Evolutionary conservation across 2,329 filamentous ascomycete genomes (phyloP).

Genomic region (Paecilomyces sp.): DNA sequence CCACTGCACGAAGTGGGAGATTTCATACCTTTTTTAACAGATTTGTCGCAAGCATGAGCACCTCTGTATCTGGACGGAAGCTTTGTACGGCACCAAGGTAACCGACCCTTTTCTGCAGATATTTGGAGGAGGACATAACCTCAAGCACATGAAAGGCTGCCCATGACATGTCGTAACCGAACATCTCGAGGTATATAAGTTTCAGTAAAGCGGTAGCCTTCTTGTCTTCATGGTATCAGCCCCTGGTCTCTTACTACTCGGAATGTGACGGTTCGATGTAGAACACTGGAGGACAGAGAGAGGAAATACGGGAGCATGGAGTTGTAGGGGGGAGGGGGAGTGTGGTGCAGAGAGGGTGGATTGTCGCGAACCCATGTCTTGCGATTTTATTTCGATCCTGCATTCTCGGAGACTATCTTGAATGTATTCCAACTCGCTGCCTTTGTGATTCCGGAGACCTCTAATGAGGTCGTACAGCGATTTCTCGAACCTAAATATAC

Average conservation of each 20-base stretch:
- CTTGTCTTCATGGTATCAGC: conserved; percentile 54
- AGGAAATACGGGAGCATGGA: not conserved
- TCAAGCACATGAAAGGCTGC: conserved; percentile 96
- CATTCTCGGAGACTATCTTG: conserved; percentile 92
- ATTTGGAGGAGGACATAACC: conserved; percentile 95
- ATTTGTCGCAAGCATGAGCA: conserved; percentile 95
- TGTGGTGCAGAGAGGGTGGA: conserved; percentile 1
- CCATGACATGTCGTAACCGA: conserved; percentile 99
- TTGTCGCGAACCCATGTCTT: conserved; percentile 73
- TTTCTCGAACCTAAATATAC: conserved; percentile 80
- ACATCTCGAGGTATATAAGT: conserved; percentile 97
- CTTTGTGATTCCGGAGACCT: conserved; percentile 91
- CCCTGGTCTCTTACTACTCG: not conserved
- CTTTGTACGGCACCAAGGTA: conserved; percentile 94
- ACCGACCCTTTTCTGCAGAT: conserved; percentile 88
- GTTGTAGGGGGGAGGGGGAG: no score
- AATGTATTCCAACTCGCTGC: conserved; percentile 90
- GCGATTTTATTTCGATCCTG: conserved; percentile 79
- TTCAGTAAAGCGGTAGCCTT: conserved; percentile 95
- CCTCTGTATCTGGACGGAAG: conserved; percentile 91
- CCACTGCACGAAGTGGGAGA: not conserved
- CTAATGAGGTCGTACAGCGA: conserved; percentile 98
- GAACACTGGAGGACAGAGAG: not conserved
- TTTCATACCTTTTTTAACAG: conserved; percentile 74
- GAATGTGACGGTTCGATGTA: not conserved